Evolutionary conservation across 169 alveolate species (phyloP).

Genomic region (Plasmodium cynomolgi): DNA sequence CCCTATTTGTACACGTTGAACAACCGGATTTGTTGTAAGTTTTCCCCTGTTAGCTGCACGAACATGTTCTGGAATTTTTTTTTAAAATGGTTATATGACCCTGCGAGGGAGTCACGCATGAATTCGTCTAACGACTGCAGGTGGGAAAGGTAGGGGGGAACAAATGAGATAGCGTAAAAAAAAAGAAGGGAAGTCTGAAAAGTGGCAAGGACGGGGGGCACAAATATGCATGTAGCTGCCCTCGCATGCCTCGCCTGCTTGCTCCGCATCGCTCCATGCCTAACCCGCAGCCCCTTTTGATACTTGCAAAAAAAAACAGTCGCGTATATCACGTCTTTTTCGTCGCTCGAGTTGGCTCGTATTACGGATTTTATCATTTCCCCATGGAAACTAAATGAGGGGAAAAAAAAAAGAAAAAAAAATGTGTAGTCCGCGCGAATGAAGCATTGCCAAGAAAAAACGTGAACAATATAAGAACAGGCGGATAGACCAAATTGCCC

Average conservation of each 20-base stretch:
- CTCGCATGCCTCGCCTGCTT: not conserved
- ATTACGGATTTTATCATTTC: constrained; percentile 30
- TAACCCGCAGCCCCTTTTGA: constrained; percentile 38
- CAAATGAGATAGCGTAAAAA: not conserved
- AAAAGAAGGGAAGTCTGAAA: not conserved
- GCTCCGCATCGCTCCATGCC: not conserved
- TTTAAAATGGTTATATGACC: constrained; percentile 16
- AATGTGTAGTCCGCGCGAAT: too few species aligned
- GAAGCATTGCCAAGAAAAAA: not conserved
- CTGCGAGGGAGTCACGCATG: constrained; percentile 38
- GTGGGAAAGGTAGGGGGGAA: not conserved
- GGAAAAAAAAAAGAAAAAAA: not conserved
- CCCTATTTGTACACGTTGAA: constrained; percentile 1
- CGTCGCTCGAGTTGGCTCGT: constrained; percentile 41
- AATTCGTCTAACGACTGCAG: constrained; percentile 39
- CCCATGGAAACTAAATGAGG: constrained; percentile 24
- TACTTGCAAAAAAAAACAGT: constrained; percentile 58
- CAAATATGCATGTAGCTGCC: not conserved
- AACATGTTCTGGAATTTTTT: constrained; percentile 42
- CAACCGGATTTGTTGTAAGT: constrained; percentile 15
- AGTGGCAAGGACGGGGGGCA: not conserved
- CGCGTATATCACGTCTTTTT: constrained; percentile 32
- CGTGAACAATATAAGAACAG: not conserved
- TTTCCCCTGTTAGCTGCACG: constrained; percentile 22
- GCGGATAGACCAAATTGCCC: not conserved